Conservation (phyloP, 1,284 basidiomycete species). For the Inonotus obliquus region DNA sequence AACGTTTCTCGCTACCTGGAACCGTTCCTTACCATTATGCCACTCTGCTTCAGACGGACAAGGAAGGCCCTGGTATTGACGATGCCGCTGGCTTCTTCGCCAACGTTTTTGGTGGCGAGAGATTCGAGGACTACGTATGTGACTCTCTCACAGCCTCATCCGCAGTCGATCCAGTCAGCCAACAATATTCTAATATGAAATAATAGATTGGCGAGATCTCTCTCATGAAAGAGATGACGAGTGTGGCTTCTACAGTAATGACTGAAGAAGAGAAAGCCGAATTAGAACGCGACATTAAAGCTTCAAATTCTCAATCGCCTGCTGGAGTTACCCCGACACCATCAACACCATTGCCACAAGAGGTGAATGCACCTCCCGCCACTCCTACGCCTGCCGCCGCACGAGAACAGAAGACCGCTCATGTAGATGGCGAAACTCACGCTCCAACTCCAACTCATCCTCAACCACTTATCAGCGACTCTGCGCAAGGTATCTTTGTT, state of each 20-base stretch:
- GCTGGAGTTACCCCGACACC: conserved; percentile 7
- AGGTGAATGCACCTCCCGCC: neutral
- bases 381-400: neutral
- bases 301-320: neutral
- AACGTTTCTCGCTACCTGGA: neutral
- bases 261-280: conserved; percentile 90
- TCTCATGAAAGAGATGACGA: conserved; percentile 87
- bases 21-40: neutral
- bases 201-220: conserved; percentile 87
- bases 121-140: conserved; percentile 81
- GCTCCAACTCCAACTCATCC: neutral
- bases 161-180: neutral
- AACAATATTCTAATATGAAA: neutral
- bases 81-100: conserved; percentile 91
- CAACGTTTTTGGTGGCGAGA: conserved; percentile 88
- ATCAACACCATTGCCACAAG: neutral
- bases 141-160: neutral
- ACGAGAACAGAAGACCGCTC: neutral
- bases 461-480: conserved; percentile 12
- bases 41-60: conserved; percentile 51
- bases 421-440: neutral
- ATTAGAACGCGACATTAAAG: conserved; percentile 69
- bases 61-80: conserved; percentile 70
- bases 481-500: conserved; percentile 5
- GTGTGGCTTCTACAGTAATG: conserved; percentile 74